These are phyloP conservation scores for Sicyos baderoa DNA, from an alignment of 306 rosid species.

Conservation along the genomic window DNA sequence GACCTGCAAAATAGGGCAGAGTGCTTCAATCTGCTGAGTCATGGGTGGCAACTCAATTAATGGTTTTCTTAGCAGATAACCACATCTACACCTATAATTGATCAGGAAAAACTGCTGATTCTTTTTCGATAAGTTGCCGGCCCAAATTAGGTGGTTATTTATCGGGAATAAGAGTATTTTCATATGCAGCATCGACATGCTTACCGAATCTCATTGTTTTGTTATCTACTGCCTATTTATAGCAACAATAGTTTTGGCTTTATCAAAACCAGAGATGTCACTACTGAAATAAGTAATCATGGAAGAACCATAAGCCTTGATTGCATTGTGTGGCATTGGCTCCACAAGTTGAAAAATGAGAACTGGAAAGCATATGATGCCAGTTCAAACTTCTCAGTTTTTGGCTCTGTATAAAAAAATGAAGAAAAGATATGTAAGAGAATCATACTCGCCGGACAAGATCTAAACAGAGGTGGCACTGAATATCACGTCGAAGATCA, in stretches of 20 bases:
- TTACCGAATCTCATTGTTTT: background rate
- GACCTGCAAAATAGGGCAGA: conserved; percentile 42
- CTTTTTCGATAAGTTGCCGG: background rate
- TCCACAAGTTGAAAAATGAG: background rate
- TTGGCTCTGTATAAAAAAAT: background rate
- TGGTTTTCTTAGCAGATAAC: background rate
- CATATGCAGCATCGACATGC: conserved; percentile 7
- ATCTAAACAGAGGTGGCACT: conserved; percentile 82
- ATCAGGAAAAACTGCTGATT: background rate
- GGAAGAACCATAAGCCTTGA: background rate
- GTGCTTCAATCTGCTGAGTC: conserved; percentile 18
- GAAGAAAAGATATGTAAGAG: background rate
- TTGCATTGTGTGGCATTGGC: background rate
- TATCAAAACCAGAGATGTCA: background rate
- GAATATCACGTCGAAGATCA: conserved; percentile 97
- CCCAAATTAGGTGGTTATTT: too few species aligned
- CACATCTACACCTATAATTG: background rate
- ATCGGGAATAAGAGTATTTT: too few species aligned
- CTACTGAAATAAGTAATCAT: background rate
- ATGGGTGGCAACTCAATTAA: background rate
- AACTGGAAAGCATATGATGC: background rate
- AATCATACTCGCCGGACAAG: conserved; percentile 82
- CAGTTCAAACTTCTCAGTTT: background rate
- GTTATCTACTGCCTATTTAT: background rate
- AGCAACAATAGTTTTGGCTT: too few species aligned